Conservation (phyloP, 108 stramenopile genomes). For the Mediolabrus comicus region DNA sequence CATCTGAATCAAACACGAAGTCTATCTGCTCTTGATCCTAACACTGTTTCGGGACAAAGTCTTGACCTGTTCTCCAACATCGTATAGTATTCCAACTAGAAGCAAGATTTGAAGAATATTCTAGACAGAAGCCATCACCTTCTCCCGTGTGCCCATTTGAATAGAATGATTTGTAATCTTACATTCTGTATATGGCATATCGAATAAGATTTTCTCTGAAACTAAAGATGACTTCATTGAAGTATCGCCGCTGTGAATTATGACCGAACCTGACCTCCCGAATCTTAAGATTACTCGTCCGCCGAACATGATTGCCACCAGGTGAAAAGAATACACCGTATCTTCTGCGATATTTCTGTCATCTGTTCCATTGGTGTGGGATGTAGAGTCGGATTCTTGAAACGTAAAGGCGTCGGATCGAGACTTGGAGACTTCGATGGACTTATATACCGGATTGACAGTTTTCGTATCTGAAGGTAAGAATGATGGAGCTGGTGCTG, state of each 20-base stretch:
- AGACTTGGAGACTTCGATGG: neutral
- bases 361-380: neutral
- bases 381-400: neutral
- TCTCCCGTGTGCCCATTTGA: neutral
- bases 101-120: neutral
- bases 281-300: neutral
- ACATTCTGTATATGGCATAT: too few relatives aligned
- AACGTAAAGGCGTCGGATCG: neutral
- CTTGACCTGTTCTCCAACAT: slow-evolving; percentile 6
- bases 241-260: neutral
- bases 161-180: neutral
- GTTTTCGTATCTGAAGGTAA: neutral
- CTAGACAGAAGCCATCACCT: neutral
- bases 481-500: too few relatives aligned
- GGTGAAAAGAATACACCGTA: slow-evolving; percentile 15
- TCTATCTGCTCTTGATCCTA: slow-evolving; percentile 2
- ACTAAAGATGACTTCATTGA: neutral
- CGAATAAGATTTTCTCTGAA: neutral
- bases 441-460: neutral
- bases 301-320: slow-evolving; percentile 1
- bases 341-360: slow-evolving; percentile 5
- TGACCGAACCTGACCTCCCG: slow-evolving; percentile 15
- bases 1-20: neutral
- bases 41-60: slow-evolving; percentile 8
- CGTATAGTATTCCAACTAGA: neutral